Evolutionary conservation across 768 basidiomycete genomes (phyloP), one percentile per base, ranked within the genome.

Genomic region (Cubamyces sp.): DNA sequence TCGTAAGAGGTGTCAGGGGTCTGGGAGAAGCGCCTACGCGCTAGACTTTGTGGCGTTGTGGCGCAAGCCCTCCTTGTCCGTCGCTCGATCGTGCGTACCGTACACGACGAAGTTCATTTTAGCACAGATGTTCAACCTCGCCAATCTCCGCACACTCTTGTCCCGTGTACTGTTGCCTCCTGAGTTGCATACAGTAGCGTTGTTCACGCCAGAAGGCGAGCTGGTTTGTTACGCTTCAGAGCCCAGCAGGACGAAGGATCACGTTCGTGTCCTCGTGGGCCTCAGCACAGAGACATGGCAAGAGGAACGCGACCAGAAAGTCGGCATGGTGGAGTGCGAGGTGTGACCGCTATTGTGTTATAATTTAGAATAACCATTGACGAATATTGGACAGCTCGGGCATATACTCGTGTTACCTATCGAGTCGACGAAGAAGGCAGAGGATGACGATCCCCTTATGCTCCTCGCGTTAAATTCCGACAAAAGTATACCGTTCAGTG

Each of bases 291-390:
- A 92, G 72, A 79, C 91, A 37, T 93, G 91, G 91, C 84, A 84
- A 53, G 91, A 92, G 74, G 89, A 86, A 26, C 80, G 78, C 62
- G 85, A 83, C 23, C 80, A 86, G 48, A 86, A 84, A 11, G 77
- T 80, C 47, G 89, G 88, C 18, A 88, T 88, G 85, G 87, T 86
- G 3, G 90, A 92, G 62, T 87, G 87, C 71, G 90, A 92, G 82
- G 91, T 91, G 66, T 68, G 79, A 11, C 72, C 1, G n/a, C 9
- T 11, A 14, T 41, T 37, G 1, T 40, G 23, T 12, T 34, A 7
- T 15, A n/a, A 18, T n/a, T 28, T 1, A 45, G 19, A 42, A 23
- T 19, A 25, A 49, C 19, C 16, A 14, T 7, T 59, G 40, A 30
- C 25, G 52, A 11, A n/a, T 12, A 9, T 14, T 3, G 52, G 19